phyloP scores from a whole-genome alignment of 1,139 yeast genomes.

The Kurtzmaniella quercitrusa region DNA sequence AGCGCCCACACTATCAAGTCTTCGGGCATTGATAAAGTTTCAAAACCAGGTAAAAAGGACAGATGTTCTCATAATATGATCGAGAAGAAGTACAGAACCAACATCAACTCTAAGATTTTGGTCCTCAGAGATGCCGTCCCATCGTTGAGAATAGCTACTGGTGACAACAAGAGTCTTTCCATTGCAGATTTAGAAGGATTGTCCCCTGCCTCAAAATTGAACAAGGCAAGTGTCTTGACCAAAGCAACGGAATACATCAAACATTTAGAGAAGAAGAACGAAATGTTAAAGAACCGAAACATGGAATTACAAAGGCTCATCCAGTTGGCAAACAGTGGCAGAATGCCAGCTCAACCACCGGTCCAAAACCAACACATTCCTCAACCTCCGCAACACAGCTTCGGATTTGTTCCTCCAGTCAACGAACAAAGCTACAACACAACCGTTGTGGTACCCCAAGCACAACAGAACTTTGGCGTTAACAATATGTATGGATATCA shows the following conservation, averaged over 20 bases:
- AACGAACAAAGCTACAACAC: constrained; percentile 17
- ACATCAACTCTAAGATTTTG: constrained; percentile 67
- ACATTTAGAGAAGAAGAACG: constrained; percentile 73
- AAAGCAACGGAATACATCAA: constrained; percentile 89
- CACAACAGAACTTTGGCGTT: constrained; percentile 7
- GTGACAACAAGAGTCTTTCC: constrained; percentile 32
- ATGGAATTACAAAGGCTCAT: constrained; percentile 40
- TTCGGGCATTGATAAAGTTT: constrained; percentile 15
- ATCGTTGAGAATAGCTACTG: constrained; percentile 44
- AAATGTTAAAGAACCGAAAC: constrained; percentile 51
- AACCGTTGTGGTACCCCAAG: constrained; percentile 15
- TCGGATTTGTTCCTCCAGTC: constrained; percentile 21
- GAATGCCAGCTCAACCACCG: constrained; percentile 5
- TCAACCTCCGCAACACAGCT: constrained; percentile 10
- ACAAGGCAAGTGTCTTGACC: constrained; percentile 82
- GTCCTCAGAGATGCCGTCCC: constrained; percentile 77
- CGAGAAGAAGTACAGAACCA: constrained; percentile 74
- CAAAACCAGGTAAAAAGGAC: constrained; percentile 44
- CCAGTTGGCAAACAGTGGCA: constrained; percentile 22
- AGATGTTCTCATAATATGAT: constrained; percentile 76
- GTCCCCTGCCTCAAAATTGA: constrained; percentile 80
- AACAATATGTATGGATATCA: constrained; percentile 4
- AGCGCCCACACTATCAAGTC: neutral
- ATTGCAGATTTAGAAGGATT: constrained; percentile 71
- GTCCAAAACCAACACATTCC: constrained; percentile 9